Base-by-base conservation (phyloP, 306 rosid genomes). In the Quercus gilva region DNA sequence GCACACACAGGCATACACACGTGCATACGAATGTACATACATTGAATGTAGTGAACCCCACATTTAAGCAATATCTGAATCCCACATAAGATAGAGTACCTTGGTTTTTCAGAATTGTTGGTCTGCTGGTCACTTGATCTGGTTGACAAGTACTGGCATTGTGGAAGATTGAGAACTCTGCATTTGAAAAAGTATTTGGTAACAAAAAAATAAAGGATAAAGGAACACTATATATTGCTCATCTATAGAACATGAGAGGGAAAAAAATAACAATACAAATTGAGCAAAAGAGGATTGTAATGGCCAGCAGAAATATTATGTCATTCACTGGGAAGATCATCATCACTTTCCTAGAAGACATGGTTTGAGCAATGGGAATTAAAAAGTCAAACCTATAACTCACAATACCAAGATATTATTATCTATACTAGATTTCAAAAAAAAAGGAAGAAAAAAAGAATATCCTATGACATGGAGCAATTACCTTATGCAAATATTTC, bases 161-260 rank as follows among this genome's bases (percentile, higher is more conserved):
- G 91, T 69, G 97, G 99, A 84, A 94, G 97, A 81, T 86, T 82
- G 79, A 88, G 84, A 68, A 71, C 71, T 81, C 99, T 94, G 97
- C 83, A 85, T 55, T 52, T 74, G 65, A 53, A 64, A n/a, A 76
- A 71, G n/a, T 52, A 51, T 57, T 61, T 75, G 78, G 45, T 8
- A 41, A 41, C 45, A 41, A 41, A 7, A 37, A 41, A 41, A 41
- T 7, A 41, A 41, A 41, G 3, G 45, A 41, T 7, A 41, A 41
- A 41, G 3, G 45, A 41, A 41, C 11, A 41, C 45, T 8, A 41
- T 41, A 7, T 41, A 41, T 37, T 68, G 72, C 72, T 65, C 23
- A 65, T 6, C 14, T 65, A 65, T 19, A 5, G 11, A 35, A 6
- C 11, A 19, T 41, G 45, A 41, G 45, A 68, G 51, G 41, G 11